A percentile compares a stretch with the other conserved stretches of the same genome.
phyloP scores from a whole-genome alignment of 2,329 filamentous ascomycete species.

The Pyricularia pennisetigena region DNA sequence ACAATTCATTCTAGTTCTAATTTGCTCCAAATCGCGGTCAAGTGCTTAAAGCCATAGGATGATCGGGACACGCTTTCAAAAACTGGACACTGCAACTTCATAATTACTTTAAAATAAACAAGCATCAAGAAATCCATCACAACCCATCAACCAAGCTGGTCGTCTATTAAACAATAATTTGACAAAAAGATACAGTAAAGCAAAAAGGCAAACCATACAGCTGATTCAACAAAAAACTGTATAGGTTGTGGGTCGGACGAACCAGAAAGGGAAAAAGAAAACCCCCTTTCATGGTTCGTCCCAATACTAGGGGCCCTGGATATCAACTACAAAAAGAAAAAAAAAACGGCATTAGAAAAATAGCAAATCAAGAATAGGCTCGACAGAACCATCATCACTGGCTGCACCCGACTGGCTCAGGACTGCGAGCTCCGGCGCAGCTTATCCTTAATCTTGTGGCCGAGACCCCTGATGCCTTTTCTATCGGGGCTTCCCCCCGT shows the following conservation, averaged over 20 bases:
- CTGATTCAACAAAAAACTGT: conserved; percentile 3
- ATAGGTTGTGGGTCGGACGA: not conserved
- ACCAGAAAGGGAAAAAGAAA: no score
- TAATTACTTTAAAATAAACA: no score
- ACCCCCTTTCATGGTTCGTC: not conserved
- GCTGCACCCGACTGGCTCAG: not conserved
- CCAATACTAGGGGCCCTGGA: not conserved
- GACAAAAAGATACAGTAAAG: not conserved
- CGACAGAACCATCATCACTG: not conserved
- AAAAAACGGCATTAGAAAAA: conserved; percentile 1
- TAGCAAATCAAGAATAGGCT: not conserved
- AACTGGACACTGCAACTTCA: not conserved
- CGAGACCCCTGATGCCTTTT: conserved; percentile 32
- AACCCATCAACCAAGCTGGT: not conserved
- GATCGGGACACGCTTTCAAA: not conserved
- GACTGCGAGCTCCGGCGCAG: conserved; percentile 24
- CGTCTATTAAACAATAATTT: not conserved
- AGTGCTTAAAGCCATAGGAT: not conserved
- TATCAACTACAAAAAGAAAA: conserved; percentile 13
- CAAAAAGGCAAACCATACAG: conserved; percentile 8
- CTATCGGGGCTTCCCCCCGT: conserved; percentile 14
- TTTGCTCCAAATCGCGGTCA: not conserved
- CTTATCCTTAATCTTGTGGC: conserved; percentile 61
- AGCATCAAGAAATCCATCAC: not conserved
- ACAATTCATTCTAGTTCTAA: not conserved